phyloP scores from a whole-genome alignment of 1,284 basidiomycete genomes.

The Malassezia brasiliensis region DNA sequence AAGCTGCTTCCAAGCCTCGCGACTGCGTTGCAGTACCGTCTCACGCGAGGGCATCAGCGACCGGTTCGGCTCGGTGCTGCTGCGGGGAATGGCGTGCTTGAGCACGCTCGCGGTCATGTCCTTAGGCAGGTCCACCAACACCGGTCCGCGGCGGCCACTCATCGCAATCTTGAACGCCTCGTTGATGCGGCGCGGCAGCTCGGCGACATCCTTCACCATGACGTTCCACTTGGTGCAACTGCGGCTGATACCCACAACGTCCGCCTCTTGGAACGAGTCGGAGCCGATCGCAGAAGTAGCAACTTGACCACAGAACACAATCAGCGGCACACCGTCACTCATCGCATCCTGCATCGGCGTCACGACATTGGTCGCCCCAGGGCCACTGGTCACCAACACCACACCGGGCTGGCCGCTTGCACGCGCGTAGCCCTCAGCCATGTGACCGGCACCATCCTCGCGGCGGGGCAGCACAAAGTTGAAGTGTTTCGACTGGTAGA shows the following conservation, averaged over 20 bases:
- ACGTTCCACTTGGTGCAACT: conserved; percentile 99
- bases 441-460: conserved; percentile 96
- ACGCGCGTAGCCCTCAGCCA: conserved; percentile 95
- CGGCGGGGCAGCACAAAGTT: conserved; percentile 91
- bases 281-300: conserved; percentile 95
- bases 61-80: conserved; percentile 73
- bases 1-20: neutral
- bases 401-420: conserved; percentile 96
- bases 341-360: conserved; percentile 97
- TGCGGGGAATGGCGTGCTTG: conserved; percentile 73
- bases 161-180: conserved; percentile 99
- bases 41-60: conserved; percentile 39
- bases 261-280: conserved; percentile 97
- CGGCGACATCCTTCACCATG: conserved; percentile 94
- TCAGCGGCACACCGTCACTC: conserved; percentile 83
- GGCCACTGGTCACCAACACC: conserved; percentile 92
- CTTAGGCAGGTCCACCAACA: conserved; percentile 93
- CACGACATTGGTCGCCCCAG: conserved; percentile 93
- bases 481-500: conserved; percentile 90
- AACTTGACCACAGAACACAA: conserved; percentile 95
- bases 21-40: conserved; percentile 22
- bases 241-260: conserved; percentile 87
- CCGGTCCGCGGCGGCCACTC: conserved; percentile 88
- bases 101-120: conserved; percentile 91
- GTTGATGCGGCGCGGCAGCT: conserved; percentile 89